Evolutionary conservation across 768 basidiomycete genomes (phyloP), one percentile per base, ranked within the genome.

Genomic region (Leccinum obscurum): DNA sequence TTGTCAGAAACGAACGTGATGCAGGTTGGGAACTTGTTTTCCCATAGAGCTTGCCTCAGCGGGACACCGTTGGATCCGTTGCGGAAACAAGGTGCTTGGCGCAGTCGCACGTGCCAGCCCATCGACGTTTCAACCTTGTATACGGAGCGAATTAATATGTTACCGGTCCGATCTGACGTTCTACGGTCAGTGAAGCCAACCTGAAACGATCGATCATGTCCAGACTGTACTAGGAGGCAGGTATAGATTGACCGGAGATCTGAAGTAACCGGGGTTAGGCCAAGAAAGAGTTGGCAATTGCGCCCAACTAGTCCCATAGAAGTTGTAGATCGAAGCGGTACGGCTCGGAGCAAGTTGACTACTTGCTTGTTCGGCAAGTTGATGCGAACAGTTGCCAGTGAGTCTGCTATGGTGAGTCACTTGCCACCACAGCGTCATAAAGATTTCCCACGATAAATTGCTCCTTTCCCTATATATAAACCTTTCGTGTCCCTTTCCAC

Each of bases 361-460:
- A 3, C 30, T 30, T 30, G 30, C 30, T 30, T 34, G 34, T 34
- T 34, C 34, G 35, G 32, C 11, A 34, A 34, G 32, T 32, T 35
- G 34, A 35, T 35, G 34, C 13, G 34, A 35, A 35, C 34, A 35
- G 34, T 34, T 11, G 28, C 28, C 28, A 28, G 28, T 30, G 30
- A 30, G 2, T 30, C 30, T 30, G 30, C 30, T 30, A 8, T 30
- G 30, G 30, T 30, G 30, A 30, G 30, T 30, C 30, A 30, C 30
- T 30, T 30, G 30, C 30, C 30, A 9, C 30, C 30, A 30, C 30
- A 30, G 30, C 30, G 30, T 30, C 30, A 30, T 30, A 52, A 0
- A 0, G 13, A 11, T 70, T 35, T 70, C 64, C 1, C 68, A 70
- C 62, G 41, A 4, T 54, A 51, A 70, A 70, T 67, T 61, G 53